Evolutionary conservation across 2,329 filamentous ascomycete species (phyloP), one percentile per base, ranked within the genome.

Genomic region (Neofusicoccum kwambonambiense): DNA sequence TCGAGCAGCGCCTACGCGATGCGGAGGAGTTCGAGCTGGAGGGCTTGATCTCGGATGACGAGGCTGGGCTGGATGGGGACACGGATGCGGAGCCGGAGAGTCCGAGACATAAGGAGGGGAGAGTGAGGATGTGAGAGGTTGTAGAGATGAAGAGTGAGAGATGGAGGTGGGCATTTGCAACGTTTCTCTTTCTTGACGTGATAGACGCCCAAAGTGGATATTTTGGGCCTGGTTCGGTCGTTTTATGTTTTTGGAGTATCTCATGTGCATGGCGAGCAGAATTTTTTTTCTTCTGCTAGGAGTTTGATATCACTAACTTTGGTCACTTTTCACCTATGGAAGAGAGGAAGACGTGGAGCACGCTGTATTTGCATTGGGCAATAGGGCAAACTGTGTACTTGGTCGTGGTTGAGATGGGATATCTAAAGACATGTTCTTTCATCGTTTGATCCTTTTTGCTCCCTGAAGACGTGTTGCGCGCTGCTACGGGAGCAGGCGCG

Each of bases 21-120:
- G 93, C 91, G 0, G 90, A 97, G 74, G 93, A 97, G 70, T 99
- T 97, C 75, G 95, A 98, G 78, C 83, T 99, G 1, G 92, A 95
- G 66, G 94, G 92, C 0, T 79, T 99, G 44, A 93, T 93, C 75
- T 95, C 90, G 65, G 93, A 96, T 50, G 93, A 96, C 17, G 93
- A 97, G 61, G 89, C 89, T 4, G 80, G 39, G 31, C 15, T 47
- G 42, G 42, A 45, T 17, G 42, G 39, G 7, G 27, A 45, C 11
- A 37, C 56, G n/a, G 56, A 60, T 60, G 56, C 56, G n/a, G 56
- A 47, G 41, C 42, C 42, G 12, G 56, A 60, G 4, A 47, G 56
- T 9, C 56, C 56, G 56, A 47, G 41, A n/a, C 27, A 22, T 19
- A 60, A 60, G 42, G 56, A 60, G n/a, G 56, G 41, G 12, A 60